A percentile compares a stretch with the other conserved stretches of the same genome.
phyloP scores from a whole-genome alignment of 176 grass and related monocot genomes.

The Aegilops bicornis region DNA sequence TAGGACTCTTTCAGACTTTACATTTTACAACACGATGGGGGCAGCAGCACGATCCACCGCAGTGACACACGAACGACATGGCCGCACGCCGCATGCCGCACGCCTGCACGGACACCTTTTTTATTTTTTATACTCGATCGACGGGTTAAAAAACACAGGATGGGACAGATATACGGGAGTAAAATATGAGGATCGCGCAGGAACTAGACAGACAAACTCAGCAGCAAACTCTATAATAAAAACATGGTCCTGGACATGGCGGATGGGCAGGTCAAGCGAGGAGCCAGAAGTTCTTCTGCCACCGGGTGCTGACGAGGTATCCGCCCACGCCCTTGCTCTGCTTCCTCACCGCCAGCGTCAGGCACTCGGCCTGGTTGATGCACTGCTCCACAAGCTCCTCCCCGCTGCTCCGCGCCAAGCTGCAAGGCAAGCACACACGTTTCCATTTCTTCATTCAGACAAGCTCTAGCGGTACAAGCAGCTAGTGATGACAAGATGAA shows the following conservation, averaged over 20 bases:
- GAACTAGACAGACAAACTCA: background rate
- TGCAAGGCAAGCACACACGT: conserved; percentile 18
- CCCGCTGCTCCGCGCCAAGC: conserved; percentile 60
- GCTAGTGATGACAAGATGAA: background rate
- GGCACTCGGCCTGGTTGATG: conserved; percentile 81
- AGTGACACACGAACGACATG: background rate
- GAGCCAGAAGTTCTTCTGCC: conserved; percentile 99
- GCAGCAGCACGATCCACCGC: conserved; percentile 2
- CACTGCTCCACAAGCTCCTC: conserved; percentile 91
- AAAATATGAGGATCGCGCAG: conserved; percentile 26
- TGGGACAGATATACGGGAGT: conserved; percentile 20
- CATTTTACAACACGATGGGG: conserved; percentile 42
- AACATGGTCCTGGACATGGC: background rate
- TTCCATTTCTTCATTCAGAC: conserved; percentile 4
- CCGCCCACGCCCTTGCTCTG: conserved; percentile 82
- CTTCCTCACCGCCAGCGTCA: conserved; percentile 84
- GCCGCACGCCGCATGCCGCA: background rate
- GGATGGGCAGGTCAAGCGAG: conserved; percentile 46
- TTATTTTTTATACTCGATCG: background rate
- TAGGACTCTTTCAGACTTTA: conserved; percentile 42
- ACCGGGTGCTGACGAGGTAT: conserved; percentile 79
- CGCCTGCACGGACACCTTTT: background rate
- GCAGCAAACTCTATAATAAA: background rate
- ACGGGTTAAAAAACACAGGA: background rate
- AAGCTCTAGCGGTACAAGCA: background rate